phyloP scores from a whole-genome alignment of 352 stramenopile genomes.

The Phytophthora sojae region DNA sequence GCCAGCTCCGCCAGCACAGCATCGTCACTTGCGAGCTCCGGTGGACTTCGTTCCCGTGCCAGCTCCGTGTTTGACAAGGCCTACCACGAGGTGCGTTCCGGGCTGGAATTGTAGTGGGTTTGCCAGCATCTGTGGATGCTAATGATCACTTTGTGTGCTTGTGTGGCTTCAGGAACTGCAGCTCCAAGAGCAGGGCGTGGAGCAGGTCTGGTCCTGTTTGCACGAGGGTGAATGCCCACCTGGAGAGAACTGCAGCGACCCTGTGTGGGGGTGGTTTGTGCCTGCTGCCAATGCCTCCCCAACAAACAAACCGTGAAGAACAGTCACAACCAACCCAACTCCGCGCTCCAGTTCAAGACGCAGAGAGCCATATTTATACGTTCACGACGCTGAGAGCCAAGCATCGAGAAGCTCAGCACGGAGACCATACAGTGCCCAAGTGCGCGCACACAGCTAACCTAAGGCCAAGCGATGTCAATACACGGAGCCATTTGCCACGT shows the following conservation, averaged over 20 bases:
- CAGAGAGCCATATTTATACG: slow-evolving; percentile 35
- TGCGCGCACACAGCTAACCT: neutral
- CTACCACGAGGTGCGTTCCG: slow-evolving; percentile 39
- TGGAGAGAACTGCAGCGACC: slow-evolving; percentile 51
- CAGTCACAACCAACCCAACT: neutral
- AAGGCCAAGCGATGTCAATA: slow-evolving; percentile 2
- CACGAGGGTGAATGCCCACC: slow-evolving; percentile 42
- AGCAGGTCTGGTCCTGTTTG: slow-evolving; percentile 41
- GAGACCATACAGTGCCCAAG: neutral
- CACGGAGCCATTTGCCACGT: slow-evolving; percentile 9
- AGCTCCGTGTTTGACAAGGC: slow-evolving; percentile 54
- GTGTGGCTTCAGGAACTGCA: slow-evolving; percentile 27
- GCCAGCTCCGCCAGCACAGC: slow-evolving; percentile 37
- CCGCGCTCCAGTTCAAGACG: neutral
- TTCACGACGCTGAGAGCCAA: slow-evolving; percentile 3
- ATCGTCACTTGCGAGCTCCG: slow-evolving; percentile 38
- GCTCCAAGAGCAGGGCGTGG: slow-evolving; percentile 23
- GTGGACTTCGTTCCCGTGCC: slow-evolving; percentile 42
- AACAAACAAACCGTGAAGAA: slow-evolving; percentile 18
- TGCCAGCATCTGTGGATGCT: neutral
- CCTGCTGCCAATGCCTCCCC: slow-evolving; percentile 29
- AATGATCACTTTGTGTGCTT: slow-evolving; percentile 6
- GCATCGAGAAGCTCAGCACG: neutral
- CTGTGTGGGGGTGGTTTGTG: slow-evolving; percentile 79
- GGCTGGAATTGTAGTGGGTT: neutral